Percentiles rank a stretch among this genome's conserved stretches.
Conservation (phyloP, 441 rosid species). For the Pelargonium citronellum region DNA sequence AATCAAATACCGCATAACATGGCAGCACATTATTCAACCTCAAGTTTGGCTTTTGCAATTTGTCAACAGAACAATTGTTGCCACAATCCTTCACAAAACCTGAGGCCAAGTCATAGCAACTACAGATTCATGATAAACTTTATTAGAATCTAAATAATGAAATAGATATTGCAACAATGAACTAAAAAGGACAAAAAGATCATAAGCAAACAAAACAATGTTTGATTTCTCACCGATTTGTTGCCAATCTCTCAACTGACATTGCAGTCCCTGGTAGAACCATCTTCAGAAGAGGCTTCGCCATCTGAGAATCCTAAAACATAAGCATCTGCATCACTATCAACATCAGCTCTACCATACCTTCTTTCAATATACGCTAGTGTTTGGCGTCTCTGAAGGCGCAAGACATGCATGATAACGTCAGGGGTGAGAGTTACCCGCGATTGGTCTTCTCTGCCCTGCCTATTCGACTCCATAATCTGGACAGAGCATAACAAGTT, state of each 20-base stretch:
- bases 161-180: too few species aligned
- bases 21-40: too few species aligned
- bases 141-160: too few species aligned
- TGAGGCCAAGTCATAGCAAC: too few species aligned
- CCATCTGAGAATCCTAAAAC: conserved; percentile 26
- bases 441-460: conserved; percentile 51
- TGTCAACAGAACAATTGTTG: too few species aligned
- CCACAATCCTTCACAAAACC: too few species aligned
- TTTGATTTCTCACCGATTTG: background rate
- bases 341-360: conserved; percentile 31
- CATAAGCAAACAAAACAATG: conserved; percentile 6
- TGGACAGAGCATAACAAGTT: conserved; percentile 22
- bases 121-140: too few species aligned
- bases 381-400: conserved; percentile 59
- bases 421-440: conserved; percentile 44
- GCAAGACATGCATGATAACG: conserved; percentile 55
- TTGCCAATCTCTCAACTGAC: conserved; percentile 36
- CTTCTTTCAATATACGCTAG: conserved; percentile 47
- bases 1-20: too few species aligned
- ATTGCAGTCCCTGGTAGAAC: conserved; percentile 40
- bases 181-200: background rate
- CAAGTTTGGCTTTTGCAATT: too few species aligned
- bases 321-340: conserved; percentile 35
- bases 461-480: conserved; percentile 55
- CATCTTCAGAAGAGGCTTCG: conserved; percentile 28